Percentiles rank a stretch among this genome's conserved stretches.
Evolutionary conservation across 2,329 filamentous ascomycete genomes (phyloP).

Genomic region (Macrophomina phaseolina): DNA sequence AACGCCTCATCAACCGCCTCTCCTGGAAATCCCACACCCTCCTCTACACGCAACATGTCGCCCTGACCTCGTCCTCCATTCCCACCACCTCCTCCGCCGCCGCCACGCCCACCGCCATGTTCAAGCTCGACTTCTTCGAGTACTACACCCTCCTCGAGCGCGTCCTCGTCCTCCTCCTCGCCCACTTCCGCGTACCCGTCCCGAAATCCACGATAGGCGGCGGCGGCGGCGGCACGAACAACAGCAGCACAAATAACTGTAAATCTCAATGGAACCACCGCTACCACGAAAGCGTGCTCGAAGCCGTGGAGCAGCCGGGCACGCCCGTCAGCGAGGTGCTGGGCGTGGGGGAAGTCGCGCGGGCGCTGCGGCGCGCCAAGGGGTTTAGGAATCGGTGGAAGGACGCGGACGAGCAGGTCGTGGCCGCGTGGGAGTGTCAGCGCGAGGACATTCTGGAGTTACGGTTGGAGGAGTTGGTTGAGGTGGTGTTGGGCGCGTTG

Average conservation of each 20-base stretch:
- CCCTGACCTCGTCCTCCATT: neutral
- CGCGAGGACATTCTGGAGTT: constrained; percentile 16
- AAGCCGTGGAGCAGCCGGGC: constrained; percentile 61
- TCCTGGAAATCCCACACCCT: constrained; percentile 23
- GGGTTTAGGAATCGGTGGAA: constrained; percentile 77
- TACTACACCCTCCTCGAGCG: constrained; percentile 77
- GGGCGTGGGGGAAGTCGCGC: constrained; percentile 60
- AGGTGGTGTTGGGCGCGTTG: constrained; percentile 22
- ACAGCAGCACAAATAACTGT: no score
- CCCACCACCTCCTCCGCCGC: neutral
- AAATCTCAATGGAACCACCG: constrained; percentile 48
- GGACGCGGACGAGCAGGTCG: constrained; percentile 59
- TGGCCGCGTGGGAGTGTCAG: constrained; percentile 12
- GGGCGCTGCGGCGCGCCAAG: constrained; percentile 69
- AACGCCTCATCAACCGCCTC: constrained; percentile 25
- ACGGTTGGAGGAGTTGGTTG: constrained; percentile 14
- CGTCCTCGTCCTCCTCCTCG: constrained; percentile 70
- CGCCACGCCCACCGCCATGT: constrained; percentile 55
- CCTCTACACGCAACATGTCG: constrained; percentile 14
- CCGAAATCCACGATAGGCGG: constrained; percentile 29
- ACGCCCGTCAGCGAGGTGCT: constrained; percentile 65
- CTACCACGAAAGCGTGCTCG: constrained; percentile 74
- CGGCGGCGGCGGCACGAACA: constrained; percentile 14
- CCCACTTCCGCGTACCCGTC: constrained; percentile 65
- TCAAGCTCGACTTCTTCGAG: constrained; percentile 79